These are phyloP conservation scores for Suhomyces anneliseae DNA, from an alignment of 1,139 yeast genomes.

Conservation along the genomic window DNA sequence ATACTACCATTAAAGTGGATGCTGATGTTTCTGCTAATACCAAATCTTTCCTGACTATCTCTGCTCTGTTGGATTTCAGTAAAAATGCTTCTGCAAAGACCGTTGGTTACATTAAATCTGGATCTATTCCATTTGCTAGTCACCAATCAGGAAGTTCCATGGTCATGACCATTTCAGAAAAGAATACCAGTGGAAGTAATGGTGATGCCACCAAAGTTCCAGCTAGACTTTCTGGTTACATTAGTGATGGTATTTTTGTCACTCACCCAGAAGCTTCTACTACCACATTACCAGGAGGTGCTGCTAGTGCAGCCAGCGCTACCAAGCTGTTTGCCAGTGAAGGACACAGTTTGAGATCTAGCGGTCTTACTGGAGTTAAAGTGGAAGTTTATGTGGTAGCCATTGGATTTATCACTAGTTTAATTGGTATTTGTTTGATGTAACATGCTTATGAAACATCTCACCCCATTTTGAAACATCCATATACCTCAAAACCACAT, in stretches of 20 bases:
- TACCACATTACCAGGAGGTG: slow-evolving; percentile 9
- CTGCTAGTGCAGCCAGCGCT: slow-evolving; percentile 8
- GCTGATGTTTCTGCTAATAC: neutral
- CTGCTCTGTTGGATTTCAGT: neutral
- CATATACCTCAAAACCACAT: too few species aligned
- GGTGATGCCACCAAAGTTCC: slow-evolving; percentile 6
- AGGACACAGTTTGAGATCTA: neutral
- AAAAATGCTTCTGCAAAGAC: slow-evolving; percentile 13
- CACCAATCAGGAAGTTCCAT: neutral
- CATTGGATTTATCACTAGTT: neutral
- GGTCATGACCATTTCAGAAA: neutral
- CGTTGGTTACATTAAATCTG: slow-evolving; percentile 36
- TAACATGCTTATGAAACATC: neutral
- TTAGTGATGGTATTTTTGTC: slow-evolving; percentile 8
- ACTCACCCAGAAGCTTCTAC: slow-evolving; percentile 6
- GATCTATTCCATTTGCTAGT: slow-evolving; percentile 51
- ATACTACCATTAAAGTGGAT: slow-evolving; percentile 14
- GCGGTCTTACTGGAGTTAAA: neutral
- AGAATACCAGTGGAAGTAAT: neutral
- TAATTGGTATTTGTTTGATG: slow-evolving; percentile 2
- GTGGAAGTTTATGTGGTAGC: neutral
- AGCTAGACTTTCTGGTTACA: slow-evolving; percentile 7
- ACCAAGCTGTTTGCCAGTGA: slow-evolving; percentile 1
- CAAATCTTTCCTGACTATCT: neutral
- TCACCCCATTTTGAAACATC: too few species aligned